Evolutionary conservation across 108 stramenopile species (phyloP).

Genomic region (Epithemia pelagica): DNA sequence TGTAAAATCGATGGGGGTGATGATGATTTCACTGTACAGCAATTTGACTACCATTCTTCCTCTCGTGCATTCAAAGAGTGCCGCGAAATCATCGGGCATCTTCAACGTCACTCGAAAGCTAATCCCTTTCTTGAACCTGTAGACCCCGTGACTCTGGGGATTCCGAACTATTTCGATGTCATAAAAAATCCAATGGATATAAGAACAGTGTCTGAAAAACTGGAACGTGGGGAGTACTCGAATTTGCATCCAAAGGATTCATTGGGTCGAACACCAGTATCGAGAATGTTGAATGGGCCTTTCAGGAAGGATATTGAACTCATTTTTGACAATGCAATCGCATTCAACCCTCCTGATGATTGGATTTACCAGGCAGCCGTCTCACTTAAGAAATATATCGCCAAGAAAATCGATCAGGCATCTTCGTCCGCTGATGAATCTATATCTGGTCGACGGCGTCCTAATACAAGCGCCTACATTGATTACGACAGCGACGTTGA

Average conservation of each 20-base stretch:
- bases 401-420: conserved; percentile 52
- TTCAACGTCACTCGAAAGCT: conserved; percentile 44
- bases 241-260: conserved; percentile 42
- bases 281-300: conserved; percentile 67
- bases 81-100: conserved; percentile 40
- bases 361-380: conserved; percentile 61
- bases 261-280: conserved; percentile 28
- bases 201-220: conserved; percentile 66
- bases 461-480: conserved; percentile 49
- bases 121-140: conserved; percentile 76
- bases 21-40: conserved; percentile 17
- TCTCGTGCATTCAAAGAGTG: conserved; percentile 66
- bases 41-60: conserved; percentile 54
- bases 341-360: conserved; percentile 65
- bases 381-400: conserved; percentile 42
- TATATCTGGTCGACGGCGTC: conserved; percentile 13
- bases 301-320: conserved; percentile 63
- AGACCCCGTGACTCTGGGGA: conserved; percentile 84
- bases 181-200: conserved; percentile 94
- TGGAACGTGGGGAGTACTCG: conserved; percentile 78
- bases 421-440: conserved; percentile 19
- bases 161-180: conserved; percentile 85
- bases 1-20: neutral
- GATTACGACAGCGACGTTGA: conserved; percentile 79
- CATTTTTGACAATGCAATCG: conserved; percentile 83